phyloP scores from a whole-genome alignment of 2,329 filamentous ascomycete genomes.

The Penicillium decumbens region DNA sequence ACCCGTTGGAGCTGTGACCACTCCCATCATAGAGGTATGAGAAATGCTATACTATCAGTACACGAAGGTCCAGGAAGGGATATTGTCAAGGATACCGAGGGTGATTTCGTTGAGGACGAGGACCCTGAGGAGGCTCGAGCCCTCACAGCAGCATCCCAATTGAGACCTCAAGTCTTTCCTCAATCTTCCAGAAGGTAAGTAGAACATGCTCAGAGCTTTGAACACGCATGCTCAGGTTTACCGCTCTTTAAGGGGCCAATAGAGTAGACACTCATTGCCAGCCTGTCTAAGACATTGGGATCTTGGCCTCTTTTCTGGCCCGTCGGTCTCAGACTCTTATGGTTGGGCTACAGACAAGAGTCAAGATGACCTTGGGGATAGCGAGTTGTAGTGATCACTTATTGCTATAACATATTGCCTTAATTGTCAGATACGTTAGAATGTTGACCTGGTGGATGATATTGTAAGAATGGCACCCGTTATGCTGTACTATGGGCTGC shows the following conservation, averaged over 20 bases:
- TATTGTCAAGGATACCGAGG: too few relatives aligned
- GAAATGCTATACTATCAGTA: background rate
- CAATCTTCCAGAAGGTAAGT: constrained; percentile 15
- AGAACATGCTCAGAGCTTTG: constrained; percentile 1
- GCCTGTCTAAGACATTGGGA: constrained; percentile 23
- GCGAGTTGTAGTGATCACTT: background rate
- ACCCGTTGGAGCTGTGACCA: background rate
- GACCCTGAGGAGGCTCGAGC: constrained; percentile 7
- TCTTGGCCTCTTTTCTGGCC: constrained; percentile 9
- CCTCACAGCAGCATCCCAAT: constrained; percentile 15
- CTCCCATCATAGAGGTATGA: background rate
- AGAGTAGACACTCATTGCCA: background rate
- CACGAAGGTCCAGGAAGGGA: background rate
- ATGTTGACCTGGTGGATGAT: constrained; percentile 1
- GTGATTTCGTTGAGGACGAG: background rate
- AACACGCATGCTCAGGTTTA: constrained; percentile 14
- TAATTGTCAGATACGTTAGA: constrained; percentile 4
- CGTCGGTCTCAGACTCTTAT: constrained; percentile 10
- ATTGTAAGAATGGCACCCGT: constrained; percentile 5
- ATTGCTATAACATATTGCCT: constrained; percentile 1
- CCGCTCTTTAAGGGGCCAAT: constrained; percentile 17
- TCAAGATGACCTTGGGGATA: background rate
- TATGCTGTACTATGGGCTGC: constrained; percentile 8
- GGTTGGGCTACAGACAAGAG: constrained; percentile 2
- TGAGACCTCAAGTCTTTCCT: constrained; percentile 10